Evolutionary conservation across 2,329 filamentous ascomycete species (phyloP).

Genomic region (Chrysosporium queenslandicum): DNA sequence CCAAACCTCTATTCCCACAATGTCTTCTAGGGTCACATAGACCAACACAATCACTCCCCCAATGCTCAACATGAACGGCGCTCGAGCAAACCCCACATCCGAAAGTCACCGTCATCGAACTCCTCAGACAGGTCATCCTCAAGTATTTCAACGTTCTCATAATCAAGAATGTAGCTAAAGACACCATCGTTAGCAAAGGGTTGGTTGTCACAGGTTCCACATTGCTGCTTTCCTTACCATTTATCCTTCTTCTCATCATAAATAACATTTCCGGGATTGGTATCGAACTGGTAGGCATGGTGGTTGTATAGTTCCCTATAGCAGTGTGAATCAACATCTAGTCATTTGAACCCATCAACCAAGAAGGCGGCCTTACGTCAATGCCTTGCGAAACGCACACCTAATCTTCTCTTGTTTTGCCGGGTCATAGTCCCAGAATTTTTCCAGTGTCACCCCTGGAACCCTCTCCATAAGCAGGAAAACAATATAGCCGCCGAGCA

Average conservation of each 20-base stretch:
- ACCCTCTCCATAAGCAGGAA: constrained; percentile 13
- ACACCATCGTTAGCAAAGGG: background rate
- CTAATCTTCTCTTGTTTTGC: constrained; percentile 8
- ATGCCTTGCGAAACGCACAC: background rate
- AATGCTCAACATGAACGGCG: too few relatives aligned
- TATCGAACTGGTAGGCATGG: background rate
- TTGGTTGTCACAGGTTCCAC: background rate
- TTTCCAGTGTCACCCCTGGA: constrained; percentile 8
- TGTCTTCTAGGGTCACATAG: too few relatives aligned
- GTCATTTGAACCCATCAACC: background rate
- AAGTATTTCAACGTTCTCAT: background rate
- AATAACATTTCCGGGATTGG: constrained; percentile 6
- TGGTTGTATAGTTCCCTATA: constrained; percentile 4
- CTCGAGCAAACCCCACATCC: too few relatives aligned
- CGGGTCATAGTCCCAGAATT: constrained; percentile 4
- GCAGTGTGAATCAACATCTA: too few relatives aligned
- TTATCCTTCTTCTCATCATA: constrained; percentile 12
- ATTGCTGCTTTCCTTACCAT: background rate
- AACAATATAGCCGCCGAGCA: constrained; percentile 12
- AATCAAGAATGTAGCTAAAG: constrained; percentile 5
- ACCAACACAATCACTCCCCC: too few relatives aligned
- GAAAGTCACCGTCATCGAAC: too few relatives aligned
- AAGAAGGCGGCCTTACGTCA: background rate
- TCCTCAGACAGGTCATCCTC: background rate
- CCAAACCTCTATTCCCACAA: too few relatives aligned